Evolutionary conservation across 2,329 filamentous ascomycete genomes (phyloP), one percentile per base, ranked within the genome.

Genomic region (Curvularia sp.): DNA sequence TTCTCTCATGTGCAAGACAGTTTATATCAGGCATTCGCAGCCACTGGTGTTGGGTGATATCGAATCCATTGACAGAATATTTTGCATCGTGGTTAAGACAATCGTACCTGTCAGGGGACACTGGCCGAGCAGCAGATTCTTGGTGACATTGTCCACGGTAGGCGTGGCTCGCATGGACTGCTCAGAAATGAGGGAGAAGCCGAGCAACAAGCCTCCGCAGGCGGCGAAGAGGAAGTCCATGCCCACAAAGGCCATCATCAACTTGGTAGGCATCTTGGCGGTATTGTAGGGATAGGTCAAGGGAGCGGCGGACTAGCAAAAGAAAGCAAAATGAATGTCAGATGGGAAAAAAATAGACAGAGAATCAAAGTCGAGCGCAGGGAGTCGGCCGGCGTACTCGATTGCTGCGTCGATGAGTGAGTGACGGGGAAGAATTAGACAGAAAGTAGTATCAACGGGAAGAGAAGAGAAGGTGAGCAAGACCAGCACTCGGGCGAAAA

Each of bases 21-120:
- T 18, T 38, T 38, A 15, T 38, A 38, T n/a, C 13, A 33, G 15
- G 33, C 33, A n/a, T 38, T 46, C 5, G 53, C 44, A 52, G 68
- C 66, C 67, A 68, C 65, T 67, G 48, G 62, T 67, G 68, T 53
- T 39, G 56, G 38, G 56, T 55, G 70, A 66, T 67, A 66, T 58
- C 59, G 58, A 49, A 44, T 54, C 33, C 51, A 28, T 35, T 26
- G 33, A 3, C 48, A 35, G 20, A 26, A 15, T n/a, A 42, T 52
- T 28, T 49, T 10, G 18, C 39, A 54, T 56, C 18, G 18, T 18
- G 18, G n/a, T 49, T 43, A 15, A 18, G 43, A 44, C n/a, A 18
- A 46, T 73, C 80, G 66, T 75, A 85, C 84, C 82, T 73, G 77
- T 83, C 57, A 86, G 72, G 22, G 85, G 85, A 69, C 82, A 83